Evolutionary conservation across 108 stramenopile genomes (phyloP), one percentile per base, ranked within the genome.

Genomic region (Aureococcus anophagefferens): DNA sequence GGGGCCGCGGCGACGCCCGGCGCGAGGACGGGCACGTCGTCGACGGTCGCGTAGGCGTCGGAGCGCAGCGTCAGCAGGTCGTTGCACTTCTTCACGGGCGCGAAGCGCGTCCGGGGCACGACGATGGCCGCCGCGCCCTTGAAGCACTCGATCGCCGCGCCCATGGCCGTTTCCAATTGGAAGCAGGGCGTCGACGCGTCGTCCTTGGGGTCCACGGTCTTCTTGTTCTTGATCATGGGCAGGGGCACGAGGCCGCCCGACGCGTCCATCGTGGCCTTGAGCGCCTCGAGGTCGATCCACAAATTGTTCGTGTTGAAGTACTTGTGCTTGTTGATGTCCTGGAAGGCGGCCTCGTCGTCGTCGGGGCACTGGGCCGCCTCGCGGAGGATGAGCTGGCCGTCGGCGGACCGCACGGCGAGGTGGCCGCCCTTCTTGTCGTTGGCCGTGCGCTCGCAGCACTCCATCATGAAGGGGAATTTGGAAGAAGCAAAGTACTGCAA

Each of bases 221-320:
- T 98, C 67, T 78, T 86, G 85, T 98, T 98, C 87, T 87, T 90
- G 82, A 98, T 98, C 94, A 96, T 98, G 30, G 96, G 95, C 45
- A 97, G 89, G 46, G 96, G 96, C 67, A 98, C 94, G 82, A 94
- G 93, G 21, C 96, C 96, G 59, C 95, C 97, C 62, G 82, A 86
- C 63, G 83, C 84, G 45, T 89, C 86, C 40, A 96, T 89, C 65
- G 94, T 91, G 75, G 94, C 93, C 83, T 94, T 92, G 73, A 98
- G 84, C 81, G 90, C 92, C 77, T 95, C 95, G 31, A 97, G 80
- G 62, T 94, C 87, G 68, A 98, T 93, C 98, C 98, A 99, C 35
- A 99, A 88, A 76, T 99, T 99, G 83, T 99, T 99, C 72, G 99
- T 99, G 85, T 99, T 99, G 93, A 98, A 98, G 77, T 84, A 96